A percentile compares a stretch with the other conserved stretches of the same genome.
Conservation (phyloP, 805 yeast species). For the Candida schatavii region DNA sequence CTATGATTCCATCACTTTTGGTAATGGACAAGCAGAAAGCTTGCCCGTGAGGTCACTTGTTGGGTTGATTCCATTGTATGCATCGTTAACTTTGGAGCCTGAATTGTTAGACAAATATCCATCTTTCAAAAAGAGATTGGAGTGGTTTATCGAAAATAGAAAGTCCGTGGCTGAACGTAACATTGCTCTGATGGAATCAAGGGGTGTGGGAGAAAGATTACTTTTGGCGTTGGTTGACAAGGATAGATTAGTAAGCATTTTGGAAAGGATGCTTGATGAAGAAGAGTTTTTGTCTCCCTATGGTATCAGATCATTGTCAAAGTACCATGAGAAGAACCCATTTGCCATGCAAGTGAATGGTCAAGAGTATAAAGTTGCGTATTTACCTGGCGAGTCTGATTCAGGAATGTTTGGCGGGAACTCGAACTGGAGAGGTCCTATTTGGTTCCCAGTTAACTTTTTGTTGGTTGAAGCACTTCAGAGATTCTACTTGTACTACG, state of each 20-base stretch:
- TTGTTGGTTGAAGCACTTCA: constrained; percentile 82
- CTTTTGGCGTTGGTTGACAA: constrained; percentile 76
- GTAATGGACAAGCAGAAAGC: constrained; percentile 59
- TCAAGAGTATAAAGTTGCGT: constrained; percentile 62
- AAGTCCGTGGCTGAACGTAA: constrained; percentile 71
- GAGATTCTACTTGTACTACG: constrained; percentile 84
- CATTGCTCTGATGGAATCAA: constrained; percentile 76
- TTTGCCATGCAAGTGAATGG: constrained; percentile 83
- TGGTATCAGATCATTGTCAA: constrained; percentile 87
- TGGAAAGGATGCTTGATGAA: constrained; percentile 81
- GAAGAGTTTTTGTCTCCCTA: constrained; percentile 78
- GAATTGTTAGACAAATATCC: constrained; percentile 76
- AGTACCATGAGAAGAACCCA: constrained; percentile 81
- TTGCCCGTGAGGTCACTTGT: constrained; percentile 86
- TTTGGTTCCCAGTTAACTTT: constrained; percentile 93
- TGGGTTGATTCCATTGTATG: constrained; percentile 88
- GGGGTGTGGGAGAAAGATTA: constrained; percentile 82
- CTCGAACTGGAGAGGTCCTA: constrained; percentile 97
- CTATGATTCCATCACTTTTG: constrained; percentile 88
- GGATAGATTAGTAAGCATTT: constrained; percentile 72
- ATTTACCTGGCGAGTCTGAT: constrained; percentile 86
- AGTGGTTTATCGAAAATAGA: constrained; percentile 78
- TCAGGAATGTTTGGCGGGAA: constrained; percentile 95
- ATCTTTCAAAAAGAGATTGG: constrained; percentile 73
- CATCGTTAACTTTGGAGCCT: constrained; percentile 84